phyloP scores from a whole-genome alignment of 345 rosid species.

The Jatropha curcas region DNA sequence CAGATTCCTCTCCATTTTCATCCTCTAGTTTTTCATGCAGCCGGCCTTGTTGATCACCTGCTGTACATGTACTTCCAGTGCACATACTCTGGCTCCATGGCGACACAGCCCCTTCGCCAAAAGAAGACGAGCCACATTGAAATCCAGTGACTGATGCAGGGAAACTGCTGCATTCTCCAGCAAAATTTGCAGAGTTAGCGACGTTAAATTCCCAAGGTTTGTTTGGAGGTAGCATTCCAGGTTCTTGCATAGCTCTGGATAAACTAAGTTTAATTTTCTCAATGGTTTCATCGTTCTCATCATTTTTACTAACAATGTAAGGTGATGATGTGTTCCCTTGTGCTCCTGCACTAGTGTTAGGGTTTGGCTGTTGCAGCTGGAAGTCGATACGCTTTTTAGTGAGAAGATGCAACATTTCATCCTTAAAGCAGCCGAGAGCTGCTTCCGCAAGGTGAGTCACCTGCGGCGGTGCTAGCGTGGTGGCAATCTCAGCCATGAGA shows the following conservation, averaged over 20 bases:
- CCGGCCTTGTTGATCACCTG: conserved; percentile 43
- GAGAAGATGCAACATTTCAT: conserved; percentile 96
- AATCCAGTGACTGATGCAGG: conserved; percentile 35
- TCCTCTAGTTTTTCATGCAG: conserved; percentile 36
- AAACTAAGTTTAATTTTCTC: conserved; percentile 67
- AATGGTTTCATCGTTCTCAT: conserved; percentile 47
- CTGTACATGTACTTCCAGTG: conserved; percentile 53
- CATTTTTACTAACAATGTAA: conserved; percentile 38
- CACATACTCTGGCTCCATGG: conserved; percentile 61
- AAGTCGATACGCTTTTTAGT: conserved; percentile 84
- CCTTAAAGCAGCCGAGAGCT: conserved; percentile 96
- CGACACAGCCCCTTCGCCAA: conserved; percentile 57
- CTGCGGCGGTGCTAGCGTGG: conserved; percentile 89
- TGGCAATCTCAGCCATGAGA: conserved; percentile 95
- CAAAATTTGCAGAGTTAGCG: conserved; percentile 31
- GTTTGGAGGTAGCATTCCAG: conserved; percentile 40
- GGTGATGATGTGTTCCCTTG: conserved; percentile 37
- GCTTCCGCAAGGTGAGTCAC: conserved; percentile 95
- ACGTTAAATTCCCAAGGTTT: conserved; percentile 44
- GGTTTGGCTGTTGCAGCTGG: conserved; percentile 56
- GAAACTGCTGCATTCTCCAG: conserved; percentile 39
- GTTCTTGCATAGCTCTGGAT: conserved; percentile 62
- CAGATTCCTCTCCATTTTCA: conserved; percentile 53
- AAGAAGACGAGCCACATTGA: conserved; percentile 47
- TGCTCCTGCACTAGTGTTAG: conserved; percentile 20